Base-by-base conservation (phyloP, 306 rosid genomes). In the Quillaja saponaria region DNA sequence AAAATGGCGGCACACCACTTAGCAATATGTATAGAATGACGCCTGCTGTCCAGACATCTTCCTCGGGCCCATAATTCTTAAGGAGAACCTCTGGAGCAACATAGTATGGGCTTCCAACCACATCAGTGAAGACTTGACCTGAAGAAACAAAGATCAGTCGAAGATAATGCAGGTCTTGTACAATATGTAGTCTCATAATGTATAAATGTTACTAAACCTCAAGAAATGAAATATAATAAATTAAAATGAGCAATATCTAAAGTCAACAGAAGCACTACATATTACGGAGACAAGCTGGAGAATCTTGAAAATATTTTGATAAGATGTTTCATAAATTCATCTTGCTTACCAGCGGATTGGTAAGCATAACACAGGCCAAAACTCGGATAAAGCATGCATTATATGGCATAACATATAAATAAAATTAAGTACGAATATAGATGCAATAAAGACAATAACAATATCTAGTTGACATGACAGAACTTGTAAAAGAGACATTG, bases 11-110 rank as follows among this genome's bases (percentile, higher is more conserved):
- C 68, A 90, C 97, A 3, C 97, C 97, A 73, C 97, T 90, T 33
- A 90, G 88, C 79, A 90, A 67, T 61, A 90, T 90, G 71, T 90
- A 90, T 33, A 90, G 80, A 66, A 90, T 90, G 80, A 90, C 97
- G 34, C 97, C 97, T 0, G 97, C 95, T 10, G 97, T 90, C 97
- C 97, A 90, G 13, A 90, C 97, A 69, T 90, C 97, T 25, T 94
- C 95, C 76, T 90, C 95, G 16, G 87, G 95, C 13, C 97, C 97
- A 80, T 90, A 90, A 72, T 85, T 85, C 85, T 90, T 90, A 51
- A 87, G 95, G 56, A 90, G 97, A 77, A 90, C 97, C 82, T 90
- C 97, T 13, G 97, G 97, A 77, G 97, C 97, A 60, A 90, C 97
- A 74, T 90, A 90, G 74, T 90, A 90, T 2, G 97, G 97, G 69